A percentile compares a stretch with the other conserved stretches of the same genome.
phyloP scores from a whole-genome alignment of 192 early-diverging fungal genomes.

The Phycomyces nitens region DNA sequence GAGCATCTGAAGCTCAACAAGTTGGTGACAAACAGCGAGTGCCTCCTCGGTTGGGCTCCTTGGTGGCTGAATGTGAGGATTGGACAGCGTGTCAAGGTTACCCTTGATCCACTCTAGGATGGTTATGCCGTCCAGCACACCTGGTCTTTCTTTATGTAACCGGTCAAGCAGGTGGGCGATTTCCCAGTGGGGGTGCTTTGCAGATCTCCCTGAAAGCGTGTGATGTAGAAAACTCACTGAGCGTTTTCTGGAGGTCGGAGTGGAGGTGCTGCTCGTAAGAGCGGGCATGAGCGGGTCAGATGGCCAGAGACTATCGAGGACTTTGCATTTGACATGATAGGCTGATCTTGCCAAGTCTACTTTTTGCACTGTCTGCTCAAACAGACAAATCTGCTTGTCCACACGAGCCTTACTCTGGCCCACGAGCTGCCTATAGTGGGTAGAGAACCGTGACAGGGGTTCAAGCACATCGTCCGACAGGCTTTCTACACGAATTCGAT shows the following conservation, averaged over 20 bases:
- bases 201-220: slow-evolving; percentile 7
- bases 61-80: not conserved
- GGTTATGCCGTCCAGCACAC: not conserved
- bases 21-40: not conserved
- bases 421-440: not conserved
- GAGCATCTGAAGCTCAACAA: slow-evolving; percentile 3
- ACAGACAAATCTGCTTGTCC: not conserved
- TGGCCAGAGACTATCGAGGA: not conserved
- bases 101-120: slow-evolving; percentile 10
- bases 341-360: not conserved
- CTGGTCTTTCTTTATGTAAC: not conserved
- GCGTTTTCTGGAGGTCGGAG: not conserved
- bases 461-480: slow-evolving; percentile 4
- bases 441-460: slow-evolving; percentile 7
- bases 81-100: not conserved
- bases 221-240: slow-evolving; percentile 2
- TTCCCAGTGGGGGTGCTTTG: slow-evolving; percentile 9
- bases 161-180: not conserved
- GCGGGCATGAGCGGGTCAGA: not conserved
- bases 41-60: not conserved
- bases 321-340: slow-evolving; percentile 5
- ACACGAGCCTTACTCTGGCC: not conserved
- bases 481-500: slow-evolving; percentile 6
- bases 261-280: not conserved
- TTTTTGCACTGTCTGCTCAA: not conserved